Evolutionary conservation across 2,329 filamentous ascomycete genomes (phyloP), one percentile per base, ranked within the genome.

Genomic region (Ophiostoma sp.): DNA sequence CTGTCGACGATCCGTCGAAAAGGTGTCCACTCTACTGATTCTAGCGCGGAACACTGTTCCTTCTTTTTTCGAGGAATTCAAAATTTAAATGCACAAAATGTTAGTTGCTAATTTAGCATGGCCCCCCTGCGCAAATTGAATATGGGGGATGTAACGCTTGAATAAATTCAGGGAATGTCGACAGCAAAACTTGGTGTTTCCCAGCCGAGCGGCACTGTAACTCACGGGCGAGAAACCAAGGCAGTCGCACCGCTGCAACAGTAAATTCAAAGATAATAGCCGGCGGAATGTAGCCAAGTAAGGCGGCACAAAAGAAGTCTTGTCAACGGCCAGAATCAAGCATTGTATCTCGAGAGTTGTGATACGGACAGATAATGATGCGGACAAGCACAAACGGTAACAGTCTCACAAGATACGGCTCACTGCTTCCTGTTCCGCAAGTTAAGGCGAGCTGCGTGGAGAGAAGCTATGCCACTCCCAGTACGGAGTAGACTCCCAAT

Each of bases 81-180:
- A 33, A 42, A 19, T 22, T 52, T n/a, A 9, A 45, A 45, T 12
- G n/a, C 9, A 33, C 3, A 64, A 45, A 66, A 7, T 45, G n/a
- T 7, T 25, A 33, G 17, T 50, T 25, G 36, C 64, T 50, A 68
- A 50, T 68, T 50, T 68, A 33, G 64, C 42, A 48, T n/a, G 31
- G 1, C 25, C 42, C 63, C 61, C 36, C 61, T 45, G 61, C 22
- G n/a, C 7, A 50, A 68, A 50, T 68, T 45, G 61, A 45, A 45
- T 64, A 64, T 45, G 22, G 22, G 36, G 61, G 61, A 45, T 50
- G 63, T 33, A 48, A 50, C 63, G 64, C 64, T 68, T 68, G 42
- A 68, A 45, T 19, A 66, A 28, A 42, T 42, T 64, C 33, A 64
- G 59, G 59, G 22, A 66, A 25, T 66, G 39, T 66, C 36, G 63